Conservation (phyloP, 1,284 basidiomycete genomes). For the Takashimella koratensis region DNA sequence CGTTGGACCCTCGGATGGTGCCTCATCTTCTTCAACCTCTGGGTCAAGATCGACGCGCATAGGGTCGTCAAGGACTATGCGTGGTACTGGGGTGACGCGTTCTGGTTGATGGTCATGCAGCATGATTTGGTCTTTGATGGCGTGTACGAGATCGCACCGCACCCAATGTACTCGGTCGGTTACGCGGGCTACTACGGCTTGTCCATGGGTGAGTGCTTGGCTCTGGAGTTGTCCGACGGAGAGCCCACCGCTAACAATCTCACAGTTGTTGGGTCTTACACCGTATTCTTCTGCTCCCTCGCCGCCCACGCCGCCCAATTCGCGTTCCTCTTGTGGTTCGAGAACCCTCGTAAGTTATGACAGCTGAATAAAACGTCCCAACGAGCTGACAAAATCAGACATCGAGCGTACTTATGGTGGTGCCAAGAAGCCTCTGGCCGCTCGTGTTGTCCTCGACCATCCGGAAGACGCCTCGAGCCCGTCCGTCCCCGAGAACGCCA, state of each 20-base stretch:
- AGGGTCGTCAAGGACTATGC: conserved; percentile 80
- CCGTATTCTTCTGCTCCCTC: conserved; percentile 87
- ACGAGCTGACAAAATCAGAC: conserved; percentile 54
- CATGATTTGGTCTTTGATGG: conserved; percentile 89
- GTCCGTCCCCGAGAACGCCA: conserved; percentile 4
- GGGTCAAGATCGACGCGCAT: conserved; percentile 98
- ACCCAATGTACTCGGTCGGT: conserved; percentile 64
- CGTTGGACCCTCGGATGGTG: conserved; percentile 84
- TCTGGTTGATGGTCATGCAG: conserved; percentile 65
- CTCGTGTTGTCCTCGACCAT: conserved; percentile 62
- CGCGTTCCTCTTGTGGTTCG: conserved; percentile 92
- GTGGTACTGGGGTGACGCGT: conserved; percentile 99
- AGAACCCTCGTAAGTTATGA: conserved; percentile 79
- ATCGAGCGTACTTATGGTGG: conserved; percentile 86
- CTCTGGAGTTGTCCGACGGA: conserved; percentile 49
- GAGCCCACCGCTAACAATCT: neutral
- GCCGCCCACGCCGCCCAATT: conserved; percentile 93
- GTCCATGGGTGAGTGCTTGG: conserved; percentile 53
- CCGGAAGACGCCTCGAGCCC: conserved; percentile 2
- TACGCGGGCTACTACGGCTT: conserved; percentile 96
- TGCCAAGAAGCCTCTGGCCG: conserved; percentile 77
- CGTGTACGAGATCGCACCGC: conserved; percentile 72
- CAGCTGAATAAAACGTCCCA: neutral
- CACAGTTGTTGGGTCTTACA: conserved; percentile 61
- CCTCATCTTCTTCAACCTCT: conserved; percentile 90